Base-by-base conservation (phyloP, 805 yeast genomes). In the Lipomyces orientalis region DNA sequence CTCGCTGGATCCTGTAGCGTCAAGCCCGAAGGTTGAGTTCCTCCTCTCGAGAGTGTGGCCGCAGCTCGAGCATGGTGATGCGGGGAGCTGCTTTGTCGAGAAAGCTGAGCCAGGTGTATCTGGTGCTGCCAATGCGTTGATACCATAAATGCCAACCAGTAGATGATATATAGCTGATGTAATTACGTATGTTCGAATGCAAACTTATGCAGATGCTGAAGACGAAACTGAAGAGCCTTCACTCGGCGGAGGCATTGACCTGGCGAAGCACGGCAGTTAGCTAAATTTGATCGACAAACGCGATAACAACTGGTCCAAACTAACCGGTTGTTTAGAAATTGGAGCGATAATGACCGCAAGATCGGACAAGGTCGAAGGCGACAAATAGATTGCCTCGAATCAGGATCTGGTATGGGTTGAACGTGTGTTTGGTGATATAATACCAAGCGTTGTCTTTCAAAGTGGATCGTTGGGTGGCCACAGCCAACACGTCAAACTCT, bases 51-150 rank as follows among this genome's bases (percentile, higher is more conserved):
- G 64, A 86, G 82, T 14, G 87, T 81, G 6, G 97, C 97, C 35
- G 92, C 93, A 70, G 87, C 87, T 67, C 97, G 84, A 3, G 97
- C 97, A 79, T 90, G 91, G 75, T 84, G 88, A 79, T 91, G 97
- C 2, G 96, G 90, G 33, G 85, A 77, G 73, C 85, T 86, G 37
- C 90, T 84, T 69, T 81, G 84, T 76, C 95, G 85, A 4, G 95
- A 89, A 60, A 89, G 77, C 69, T 87, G 91, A 35, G 87, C 88
- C 63, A 92, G 82, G 76, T 88, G 92, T 58, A 82, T 79, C 79
- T 91, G 97, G 76, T 90, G 93, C 77, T 88, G 90, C 97, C 97
- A 91, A 73, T 74, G 72, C 54, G 61, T 35, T 54, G 65, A 52
- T 35, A 56, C 60, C 62, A 61, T 52, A 63, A 14, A 63, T 54